Base-by-base conservation (phyloP, 306 rosid species). In the Prunus dulcis region DNA sequence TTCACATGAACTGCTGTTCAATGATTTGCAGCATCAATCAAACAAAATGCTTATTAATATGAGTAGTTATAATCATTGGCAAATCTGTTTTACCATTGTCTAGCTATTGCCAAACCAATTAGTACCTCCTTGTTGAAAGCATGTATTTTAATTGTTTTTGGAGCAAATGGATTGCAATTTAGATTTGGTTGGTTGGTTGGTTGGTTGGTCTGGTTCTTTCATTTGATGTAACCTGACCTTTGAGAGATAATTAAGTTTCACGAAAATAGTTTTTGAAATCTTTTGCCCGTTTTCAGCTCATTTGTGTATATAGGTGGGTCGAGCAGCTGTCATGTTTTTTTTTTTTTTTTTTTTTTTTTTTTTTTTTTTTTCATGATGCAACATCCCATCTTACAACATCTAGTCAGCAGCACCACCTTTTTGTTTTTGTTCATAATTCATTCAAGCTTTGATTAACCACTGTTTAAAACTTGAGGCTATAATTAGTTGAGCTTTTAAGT, bases 131-230 rank as follows among this genome's bases (percentile, higher is more conserved):
- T 25, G 38, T 25, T 52, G 47, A n/a, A 64, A 79, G 56, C 66
- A 75, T 77, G 78, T 49, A 72, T 53, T 80, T 72, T 62, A 64
- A 46, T 67, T 61, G 25, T 64, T 74, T 9, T 78, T 69, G 3
- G 30, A 60, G 53, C 53, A 22, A 76, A 76, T 49, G 58, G 65
- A 60, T 60, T 18, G 51, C 43, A 64, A 64, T 43, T 52, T 49
- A 51, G 85, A 69, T 80, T 80, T 69, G 76, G 81, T 80, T 70
- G 78, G 38, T 75, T 68, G 61, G 84, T 72, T 68, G 76, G 73
- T 68, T 73, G 66, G 88, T 68, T 61, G 65, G 73, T 50, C 52
- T 28, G 86, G 64, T 78, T 69, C 80, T 73, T 75, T 82, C 80
- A 72, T 60, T 66, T 78, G 86, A 82, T 72, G 85, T 77, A 82